phyloP scores from a whole-genome alignment of 164 flowering plant species.

The Paratinospora sagittata region DNA sequence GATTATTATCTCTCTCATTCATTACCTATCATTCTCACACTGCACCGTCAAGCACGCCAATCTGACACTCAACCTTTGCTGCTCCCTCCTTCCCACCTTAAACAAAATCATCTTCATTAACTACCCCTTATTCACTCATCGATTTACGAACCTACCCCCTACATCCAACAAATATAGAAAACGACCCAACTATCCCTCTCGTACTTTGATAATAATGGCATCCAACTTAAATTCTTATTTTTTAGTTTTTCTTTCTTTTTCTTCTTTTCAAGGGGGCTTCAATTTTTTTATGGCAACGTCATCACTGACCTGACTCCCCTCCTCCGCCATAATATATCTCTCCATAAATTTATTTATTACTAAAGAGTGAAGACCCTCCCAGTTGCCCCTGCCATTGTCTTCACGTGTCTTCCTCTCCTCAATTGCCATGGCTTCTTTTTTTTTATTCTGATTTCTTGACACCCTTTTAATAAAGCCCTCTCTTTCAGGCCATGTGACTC shows the following conservation, averaged over 20 bases:
- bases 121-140: background rate
- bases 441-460: background rate
- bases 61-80: slow-evolving; percentile 17
- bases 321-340: background rate
- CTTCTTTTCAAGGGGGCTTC: background rate
- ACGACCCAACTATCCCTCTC: slow-evolving; percentile 20
- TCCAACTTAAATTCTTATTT: slow-evolving; percentile 10
- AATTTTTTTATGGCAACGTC: background rate
- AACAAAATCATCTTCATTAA: background rate
- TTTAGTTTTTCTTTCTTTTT: background rate
- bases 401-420: background rate
- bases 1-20: background rate
- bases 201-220: slow-evolving; percentile 17
- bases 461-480: too few species aligned
- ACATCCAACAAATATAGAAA: background rate
- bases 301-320: background rate
- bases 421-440: background rate
- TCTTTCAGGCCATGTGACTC: too few species aligned
- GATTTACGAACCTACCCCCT: slow-evolving; percentile 6
- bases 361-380: too few species aligned
- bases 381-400: background rate
- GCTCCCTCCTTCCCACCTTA: slow-evolving; percentile 3
- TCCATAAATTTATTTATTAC: background rate
- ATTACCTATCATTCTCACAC: background rate
- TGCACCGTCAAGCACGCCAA: slow-evolving; percentile 20